phyloP scores from a whole-genome alignment of 768 basidiomycete genomes.

The Neoboletus magnificus region DNA sequence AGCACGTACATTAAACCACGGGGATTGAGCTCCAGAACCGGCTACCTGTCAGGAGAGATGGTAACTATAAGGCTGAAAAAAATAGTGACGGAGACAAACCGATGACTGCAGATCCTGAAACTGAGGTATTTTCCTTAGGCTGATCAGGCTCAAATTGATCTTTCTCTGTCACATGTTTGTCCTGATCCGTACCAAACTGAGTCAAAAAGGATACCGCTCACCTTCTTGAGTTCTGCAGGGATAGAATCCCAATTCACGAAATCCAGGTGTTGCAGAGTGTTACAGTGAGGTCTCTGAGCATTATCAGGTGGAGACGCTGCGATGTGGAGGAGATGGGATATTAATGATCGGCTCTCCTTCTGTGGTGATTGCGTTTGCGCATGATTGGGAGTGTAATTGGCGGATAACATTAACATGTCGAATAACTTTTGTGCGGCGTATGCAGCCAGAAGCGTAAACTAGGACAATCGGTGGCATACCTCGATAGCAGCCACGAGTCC shows the following conservation, averaged over 20 bases:
- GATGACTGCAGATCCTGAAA: slow-evolving; percentile 50
- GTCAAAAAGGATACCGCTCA: slow-evolving; percentile 18
- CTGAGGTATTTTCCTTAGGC: slow-evolving; percentile 42
- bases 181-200: neutral
- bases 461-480: slow-evolving; percentile 37
- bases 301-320: slow-evolving; percentile 55
- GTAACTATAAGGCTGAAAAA: neutral
- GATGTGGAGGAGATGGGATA: slow-evolving; percentile 58
- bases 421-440: slow-evolving; percentile 41
- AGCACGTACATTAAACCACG: slow-evolving; percentile 56
- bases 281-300: slow-evolving; percentile 53
- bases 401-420: slow-evolving; percentile 32
- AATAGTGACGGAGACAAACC: slow-evolving; percentile 35
- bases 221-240: slow-evolving; percentile 61
- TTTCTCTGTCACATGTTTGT: slow-evolving; percentile 43
- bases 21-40: slow-evolving; percentile 35
- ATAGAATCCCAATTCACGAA: slow-evolving; percentile 57
- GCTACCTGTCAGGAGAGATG: slow-evolving; percentile 30
- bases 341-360: slow-evolving; percentile 27
- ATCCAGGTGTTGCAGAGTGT: slow-evolving; percentile 47
- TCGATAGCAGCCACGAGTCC: slow-evolving; percentile 69
- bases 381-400: slow-evolving; percentile 11
- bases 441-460: neutral
- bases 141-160: slow-evolving; percentile 54
- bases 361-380: slow-evolving; percentile 21